Conservation (phyloP, 2,329 filamentous ascomycete genomes). For the Pseudocercospora fijiensis region DNA sequence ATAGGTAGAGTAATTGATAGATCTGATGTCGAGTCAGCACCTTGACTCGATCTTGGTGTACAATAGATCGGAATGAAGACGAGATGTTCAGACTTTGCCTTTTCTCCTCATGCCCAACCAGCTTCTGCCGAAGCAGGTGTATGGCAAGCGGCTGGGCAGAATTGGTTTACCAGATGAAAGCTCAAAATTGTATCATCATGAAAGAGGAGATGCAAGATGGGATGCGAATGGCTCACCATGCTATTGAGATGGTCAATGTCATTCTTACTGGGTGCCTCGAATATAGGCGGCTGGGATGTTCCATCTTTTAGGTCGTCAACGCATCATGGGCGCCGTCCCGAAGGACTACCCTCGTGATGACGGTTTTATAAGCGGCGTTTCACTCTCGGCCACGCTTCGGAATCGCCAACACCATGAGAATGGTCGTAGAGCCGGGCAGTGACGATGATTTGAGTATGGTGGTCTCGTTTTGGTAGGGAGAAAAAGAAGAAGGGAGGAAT, state of each 20-base stretch:
- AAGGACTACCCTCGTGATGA: constrained; percentile 67
- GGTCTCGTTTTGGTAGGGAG: constrained; percentile 65
- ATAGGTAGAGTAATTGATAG: neutral
- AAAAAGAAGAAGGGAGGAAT: constrained; percentile 34
- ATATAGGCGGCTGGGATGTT: constrained; percentile 44
- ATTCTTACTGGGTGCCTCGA: constrained; percentile 1
- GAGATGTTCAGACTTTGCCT: constrained; percentile 49
- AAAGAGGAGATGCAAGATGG: neutral
- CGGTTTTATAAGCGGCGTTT: constrained; percentile 75
- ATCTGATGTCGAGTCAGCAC: neutral
- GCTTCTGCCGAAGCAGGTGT: constrained; percentile 39
- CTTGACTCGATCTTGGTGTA: neutral
- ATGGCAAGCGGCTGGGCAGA: constrained; percentile 47
- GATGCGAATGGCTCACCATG: neutral
- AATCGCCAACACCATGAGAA: constrained; percentile 60
- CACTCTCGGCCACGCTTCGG: constrained; percentile 70
- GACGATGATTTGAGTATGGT: constrained; percentile 73
- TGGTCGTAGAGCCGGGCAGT: constrained; percentile 49
- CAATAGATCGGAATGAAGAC: neutral
- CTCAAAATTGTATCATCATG: constrained; percentile 33
- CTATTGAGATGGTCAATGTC: neutral
- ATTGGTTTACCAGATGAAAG: constrained; percentile 52
- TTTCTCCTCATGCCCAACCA: constrained; percentile 54
- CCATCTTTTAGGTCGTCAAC: constrained; percentile 67
- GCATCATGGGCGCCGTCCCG: constrained; percentile 61